A percentile compares a stretch with the other conserved stretches of the same genome.
Conservation (phyloP, 163 green algal species). For the Prototheca cutis region DNA sequence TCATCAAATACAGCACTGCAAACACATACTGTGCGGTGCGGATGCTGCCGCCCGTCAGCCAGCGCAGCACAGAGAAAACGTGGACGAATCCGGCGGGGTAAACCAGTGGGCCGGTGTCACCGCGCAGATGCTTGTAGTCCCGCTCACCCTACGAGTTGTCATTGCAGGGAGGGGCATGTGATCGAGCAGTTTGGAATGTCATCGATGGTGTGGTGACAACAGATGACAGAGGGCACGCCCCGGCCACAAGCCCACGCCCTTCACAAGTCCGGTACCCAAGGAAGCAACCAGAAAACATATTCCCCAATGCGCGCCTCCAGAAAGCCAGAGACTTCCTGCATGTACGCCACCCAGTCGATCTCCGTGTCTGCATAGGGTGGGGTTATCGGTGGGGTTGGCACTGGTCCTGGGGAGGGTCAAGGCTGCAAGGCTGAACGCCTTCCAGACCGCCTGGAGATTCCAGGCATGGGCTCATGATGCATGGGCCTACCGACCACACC, state of each 20-base stretch:
- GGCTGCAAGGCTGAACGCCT: neutral
- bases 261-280: neutral
- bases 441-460: too few relatives aligned
- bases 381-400: too few relatives aligned
- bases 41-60: constrained; percentile 46
- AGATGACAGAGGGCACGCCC: too few relatives aligned
- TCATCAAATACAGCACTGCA: constrained; percentile 57
- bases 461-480: too few relatives aligned
- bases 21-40: constrained; percentile 49
- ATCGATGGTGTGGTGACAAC: too few relatives aligned
- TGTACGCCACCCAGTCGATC: constrained; percentile 84
- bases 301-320: too few relatives aligned
- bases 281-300: too few relatives aligned
- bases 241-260: neutral
- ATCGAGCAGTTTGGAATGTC: too few relatives aligned
- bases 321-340: constrained; percentile 66
- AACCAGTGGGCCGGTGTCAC: constrained; percentile 72
- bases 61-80: constrained; percentile 50
- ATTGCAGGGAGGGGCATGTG: neutral
- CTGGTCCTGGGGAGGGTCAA: neutral
- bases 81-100: constrained; percentile 86
- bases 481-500: too few relatives aligned
- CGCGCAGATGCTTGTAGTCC: constrained; percentile 64
- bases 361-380: constrained; percentile 63
- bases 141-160: constrained; percentile 40